Evolutionary conservation across 176 grass and related monocot species (phyloP).

Genomic region (Puccinellia tenuiflora): DNA sequence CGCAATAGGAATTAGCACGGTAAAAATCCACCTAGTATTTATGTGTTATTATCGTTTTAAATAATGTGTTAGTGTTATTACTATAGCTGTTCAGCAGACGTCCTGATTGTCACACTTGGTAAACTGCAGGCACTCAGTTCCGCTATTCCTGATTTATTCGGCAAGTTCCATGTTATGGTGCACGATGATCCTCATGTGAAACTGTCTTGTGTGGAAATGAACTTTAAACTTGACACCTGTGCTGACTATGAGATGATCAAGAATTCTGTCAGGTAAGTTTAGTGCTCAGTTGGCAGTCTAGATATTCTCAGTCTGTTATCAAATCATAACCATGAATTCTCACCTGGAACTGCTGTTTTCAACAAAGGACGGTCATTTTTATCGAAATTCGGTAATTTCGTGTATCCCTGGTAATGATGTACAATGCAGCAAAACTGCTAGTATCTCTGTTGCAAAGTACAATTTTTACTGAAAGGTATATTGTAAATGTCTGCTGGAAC

Average conservation of each 20-base stretch:
- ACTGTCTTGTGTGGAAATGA: conserved; percentile 1
- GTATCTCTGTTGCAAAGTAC: background rate
- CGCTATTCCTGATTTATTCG: background rate
- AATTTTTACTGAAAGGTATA: background rate
- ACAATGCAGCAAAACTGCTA: background rate
- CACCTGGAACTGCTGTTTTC: background rate
- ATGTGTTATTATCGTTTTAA: background rate
- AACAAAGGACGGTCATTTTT: background rate
- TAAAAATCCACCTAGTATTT: background rate
- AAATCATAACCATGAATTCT: background rate
- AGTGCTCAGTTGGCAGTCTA: background rate
- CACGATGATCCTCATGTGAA: background rate
- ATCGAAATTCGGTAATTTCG: background rate
- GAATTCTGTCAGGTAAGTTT: conserved; percentile 1
- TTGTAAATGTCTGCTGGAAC: background rate
- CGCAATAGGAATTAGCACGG: background rate
- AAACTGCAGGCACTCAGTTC: background rate
- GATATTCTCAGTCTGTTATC: background rate
- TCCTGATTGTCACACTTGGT: background rate
- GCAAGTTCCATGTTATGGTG: background rate
- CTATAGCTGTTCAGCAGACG: background rate
- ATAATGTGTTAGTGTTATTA: background rate
- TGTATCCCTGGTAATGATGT: background rate
- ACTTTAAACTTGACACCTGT: background rate
- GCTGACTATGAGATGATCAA: conserved; percentile 9